phyloP scores from a whole-genome alignment of 2,329 filamentous ascomycete genomes.

The Sporothrix dimorphospora region DNA sequence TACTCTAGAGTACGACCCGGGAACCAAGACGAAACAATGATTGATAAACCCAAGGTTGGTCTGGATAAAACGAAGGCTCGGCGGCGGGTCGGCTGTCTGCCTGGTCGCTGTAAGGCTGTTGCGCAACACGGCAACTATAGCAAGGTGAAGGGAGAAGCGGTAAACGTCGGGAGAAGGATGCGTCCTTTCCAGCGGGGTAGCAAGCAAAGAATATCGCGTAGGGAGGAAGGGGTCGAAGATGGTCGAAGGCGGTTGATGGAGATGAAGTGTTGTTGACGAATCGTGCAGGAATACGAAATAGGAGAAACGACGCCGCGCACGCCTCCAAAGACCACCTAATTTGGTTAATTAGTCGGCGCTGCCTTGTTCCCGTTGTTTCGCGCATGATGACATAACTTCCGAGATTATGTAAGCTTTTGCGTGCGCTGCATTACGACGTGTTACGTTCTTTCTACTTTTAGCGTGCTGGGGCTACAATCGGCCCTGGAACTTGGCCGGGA shows the following conservation, averaged over 20 bases:
- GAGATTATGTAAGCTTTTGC: neutral
- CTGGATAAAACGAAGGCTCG: neutral
- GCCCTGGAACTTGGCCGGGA: neutral
- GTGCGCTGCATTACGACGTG: neutral
- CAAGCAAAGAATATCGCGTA: neutral
- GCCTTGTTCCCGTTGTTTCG: neutral
- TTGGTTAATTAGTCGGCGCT: neutral
- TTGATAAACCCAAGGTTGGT: neutral
- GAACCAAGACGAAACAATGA: neutral
- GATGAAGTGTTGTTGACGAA: neutral
- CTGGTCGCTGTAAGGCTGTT: conserved; percentile 5
- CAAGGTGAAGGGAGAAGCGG: neutral
- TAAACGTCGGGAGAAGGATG: neutral
- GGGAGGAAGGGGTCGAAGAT: neutral
- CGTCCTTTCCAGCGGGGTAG: neutral
- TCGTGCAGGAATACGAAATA: conserved; percentile 1
- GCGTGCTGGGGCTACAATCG: neutral
- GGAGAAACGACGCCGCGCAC: conserved; percentile 11
- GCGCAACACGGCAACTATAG: neutral
- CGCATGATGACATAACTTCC: conserved; percentile 18
- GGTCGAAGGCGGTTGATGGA: neutral
- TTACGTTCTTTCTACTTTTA: neutral
- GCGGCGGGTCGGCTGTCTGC: neutral
- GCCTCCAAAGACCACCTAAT: conserved; percentile 16
- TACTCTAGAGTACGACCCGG: too few relatives aligned